Base-by-base conservation (phyloP, 148 eudicot genomes). In the Rhododendron kiyosumense region DNA sequence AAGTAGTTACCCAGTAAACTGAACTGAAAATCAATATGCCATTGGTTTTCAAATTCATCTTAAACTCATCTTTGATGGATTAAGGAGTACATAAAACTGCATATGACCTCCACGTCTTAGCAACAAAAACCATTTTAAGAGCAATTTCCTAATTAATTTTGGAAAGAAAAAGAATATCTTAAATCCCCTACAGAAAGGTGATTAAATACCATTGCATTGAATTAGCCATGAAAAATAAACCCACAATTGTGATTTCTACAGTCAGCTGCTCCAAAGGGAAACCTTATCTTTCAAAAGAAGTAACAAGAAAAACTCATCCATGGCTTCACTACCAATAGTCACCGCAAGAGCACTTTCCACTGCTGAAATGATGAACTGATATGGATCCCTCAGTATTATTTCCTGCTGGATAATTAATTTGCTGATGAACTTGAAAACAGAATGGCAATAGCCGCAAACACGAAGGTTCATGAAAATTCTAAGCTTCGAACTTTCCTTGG, bases 371-470 rank as follows among this genome's bases (percentile, higher is more conserved):
- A 91, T 32, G 34, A 92, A 92, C 79, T 95, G 83, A 46, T 89
- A 92, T 6, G 94, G 94, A 85, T 95, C 98, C 84, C 94, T 89
- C 75, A 92, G 78, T 69, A 93, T 73, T 48, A 95, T 90, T 79
- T 92, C 92, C 86, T 92, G 86, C 10, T 43, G 63, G 14, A 91
- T 90, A 82, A 89, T 84, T 36, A 36, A 36, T 34, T 84, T 84
- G 85, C 94, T 93, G 28, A 92, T 92, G 81, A 91, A 85, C 94
- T 95, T 93, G 87, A 80, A 93, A 63, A 93, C 94, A 3, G 91
- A 81, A 89, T 95, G 96, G 32, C 95, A 95, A 90, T 95, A 94
- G 82, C 94, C 93, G 85, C 98, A 95, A 84, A 93, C 93, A 32
- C 93, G 89, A 78, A 95, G 96, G 86, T 95, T 95, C 88, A 93